Percentiles rank a stretch among this genome's conserved stretches.
Evolutionary conservation across 2,329 filamentous ascomycete species (phyloP).

Genomic region (Aspergillus piperis): DNA sequence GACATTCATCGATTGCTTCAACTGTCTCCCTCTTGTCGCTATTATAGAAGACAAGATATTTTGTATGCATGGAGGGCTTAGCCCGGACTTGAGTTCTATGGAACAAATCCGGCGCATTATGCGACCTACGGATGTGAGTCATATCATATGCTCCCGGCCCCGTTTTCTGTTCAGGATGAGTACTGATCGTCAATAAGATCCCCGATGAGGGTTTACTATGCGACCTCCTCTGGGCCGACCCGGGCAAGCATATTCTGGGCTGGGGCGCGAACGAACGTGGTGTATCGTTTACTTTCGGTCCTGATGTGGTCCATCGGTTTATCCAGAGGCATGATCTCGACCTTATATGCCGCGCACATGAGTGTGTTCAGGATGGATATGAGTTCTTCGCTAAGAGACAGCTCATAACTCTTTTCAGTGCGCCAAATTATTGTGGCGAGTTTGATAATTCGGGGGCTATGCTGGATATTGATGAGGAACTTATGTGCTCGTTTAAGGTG

Average conservation of each 20-base stretch:
- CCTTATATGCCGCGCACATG: conserved; percentile 96
- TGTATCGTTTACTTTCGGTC: conserved; percentile 97
- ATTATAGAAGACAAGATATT: conserved; percentile 50
- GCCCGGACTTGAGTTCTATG: conserved; percentile 98
- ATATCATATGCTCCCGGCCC: neutral
- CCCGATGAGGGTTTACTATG: conserved; percentile 96
- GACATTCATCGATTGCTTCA: conserved; percentile 70
- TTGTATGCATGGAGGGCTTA: conserved; percentile 98
- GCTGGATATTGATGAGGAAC: neutral
- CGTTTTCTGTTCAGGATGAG: neutral
- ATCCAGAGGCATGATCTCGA: conserved; percentile 99
- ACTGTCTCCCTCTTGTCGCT: neutral
- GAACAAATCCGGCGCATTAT: conserved; percentile 99
- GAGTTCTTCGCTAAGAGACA: conserved; percentile 99
- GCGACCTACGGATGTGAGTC: conserved; percentile 94
- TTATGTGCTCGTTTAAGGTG: neutral
- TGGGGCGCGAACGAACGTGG: conserved; percentile 99
- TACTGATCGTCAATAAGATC: conserved; percentile 63
- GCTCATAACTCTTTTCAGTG: conserved; percentile 62
- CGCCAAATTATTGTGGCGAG: neutral
- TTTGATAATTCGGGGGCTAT: neutral
- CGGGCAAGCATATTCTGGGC: conserved; percentile 97
- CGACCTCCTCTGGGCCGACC: conserved; percentile 97
- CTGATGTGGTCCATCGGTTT: conserved; percentile 95
- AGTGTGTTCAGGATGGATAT: conserved; percentile 98